Evolutionary conservation across 2,329 filamentous ascomycete species (phyloP).

Genomic region (Pseudogymnoascus sp.): DNA sequence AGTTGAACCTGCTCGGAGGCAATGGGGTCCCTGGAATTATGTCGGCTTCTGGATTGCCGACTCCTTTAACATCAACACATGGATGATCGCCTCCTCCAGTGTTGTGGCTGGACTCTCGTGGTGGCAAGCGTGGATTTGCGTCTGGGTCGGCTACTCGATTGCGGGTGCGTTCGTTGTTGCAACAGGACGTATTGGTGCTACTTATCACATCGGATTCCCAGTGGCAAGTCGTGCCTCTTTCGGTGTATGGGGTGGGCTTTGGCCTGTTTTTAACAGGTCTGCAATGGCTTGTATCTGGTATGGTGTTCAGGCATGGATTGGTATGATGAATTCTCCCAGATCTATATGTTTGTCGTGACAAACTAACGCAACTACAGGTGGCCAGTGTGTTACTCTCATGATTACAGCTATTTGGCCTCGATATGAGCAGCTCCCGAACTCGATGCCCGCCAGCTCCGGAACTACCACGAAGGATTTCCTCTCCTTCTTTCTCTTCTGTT

Average conservation of each 20-base stretch:
- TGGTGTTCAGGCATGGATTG: constrained; percentile 74
- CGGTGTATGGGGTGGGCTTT: constrained; percentile 81
- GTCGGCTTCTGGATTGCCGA: constrained; percentile 83
- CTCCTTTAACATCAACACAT: constrained; percentile 84
- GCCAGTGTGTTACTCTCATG: constrained; percentile 81
- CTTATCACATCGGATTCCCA: constrained; percentile 85
- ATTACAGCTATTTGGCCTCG: constrained; percentile 72
- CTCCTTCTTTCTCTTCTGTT: constrained; percentile 84
- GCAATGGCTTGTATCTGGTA: constrained; percentile 82
- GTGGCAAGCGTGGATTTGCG: constrained; percentile 89
- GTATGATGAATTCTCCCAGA: neutral
- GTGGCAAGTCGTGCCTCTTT: constrained; percentile 73
- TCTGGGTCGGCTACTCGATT: constrained; percentile 79
- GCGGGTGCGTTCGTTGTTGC: constrained; percentile 67
- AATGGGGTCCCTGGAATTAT: constrained; percentile 85
- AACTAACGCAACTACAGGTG: constrained; percentile 40
- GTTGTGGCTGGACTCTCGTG: constrained; percentile 72
- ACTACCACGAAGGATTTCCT: constrained; percentile 69
- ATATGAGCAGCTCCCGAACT: constrained; percentile 56
- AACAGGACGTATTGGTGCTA: constrained; percentile 77
- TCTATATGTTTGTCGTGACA: neutral
- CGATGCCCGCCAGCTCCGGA: constrained; percentile 56
- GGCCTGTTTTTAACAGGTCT: constrained; percentile 85
- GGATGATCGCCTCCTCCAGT: constrained; percentile 87
- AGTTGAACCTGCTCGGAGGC: constrained; percentile 70